These are phyloP conservation scores for Acorus calamus DNA, from an alignment of 106 monocot genomes.

Conservation along the genomic window DNA sequence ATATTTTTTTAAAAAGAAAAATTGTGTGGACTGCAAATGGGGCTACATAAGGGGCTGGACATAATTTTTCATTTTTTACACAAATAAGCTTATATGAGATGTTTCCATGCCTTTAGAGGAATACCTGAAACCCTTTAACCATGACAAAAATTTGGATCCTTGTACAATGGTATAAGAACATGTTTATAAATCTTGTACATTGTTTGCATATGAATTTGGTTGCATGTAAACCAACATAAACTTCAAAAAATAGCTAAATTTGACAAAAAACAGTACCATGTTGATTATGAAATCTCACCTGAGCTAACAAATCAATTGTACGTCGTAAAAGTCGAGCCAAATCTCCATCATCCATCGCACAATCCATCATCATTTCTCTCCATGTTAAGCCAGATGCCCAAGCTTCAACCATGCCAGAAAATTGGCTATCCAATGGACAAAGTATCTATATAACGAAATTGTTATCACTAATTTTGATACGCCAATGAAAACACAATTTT, in stretches of 20 bases:
- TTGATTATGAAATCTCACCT: constrained; percentile 29
- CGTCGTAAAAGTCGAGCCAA: constrained; percentile 79
- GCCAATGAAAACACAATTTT: neutral
- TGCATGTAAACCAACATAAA: neutral
- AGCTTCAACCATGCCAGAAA: constrained; percentile 96
- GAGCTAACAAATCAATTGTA: constrained; percentile 83
- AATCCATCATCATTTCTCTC: constrained; percentile 95
- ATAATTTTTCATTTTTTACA: no score
- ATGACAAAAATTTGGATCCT: no score
- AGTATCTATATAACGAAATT: constrained; percentile 40
- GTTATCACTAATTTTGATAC: neutral
- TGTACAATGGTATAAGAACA: no score
- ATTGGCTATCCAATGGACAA: constrained; percentile 73
- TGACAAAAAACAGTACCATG: neutral
- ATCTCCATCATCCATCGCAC: constrained; percentile 95
- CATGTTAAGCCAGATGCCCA: constrained; percentile 92
- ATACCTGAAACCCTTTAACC: no score
- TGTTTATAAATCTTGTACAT: no score
- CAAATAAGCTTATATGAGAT: no score
- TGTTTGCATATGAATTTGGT: no score
- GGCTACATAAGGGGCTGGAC: no score
- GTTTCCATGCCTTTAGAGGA: no score
- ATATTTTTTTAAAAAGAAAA: no score
- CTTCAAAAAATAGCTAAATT: neutral
- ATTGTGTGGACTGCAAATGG: no score